A percentile compares a stretch with the other conserved stretches of the same genome.
These are phyloP conservation scores for Secale cereale DNA, from an alignment of 176 grass and related monocot species.

Conservation along the genomic window DNA sequence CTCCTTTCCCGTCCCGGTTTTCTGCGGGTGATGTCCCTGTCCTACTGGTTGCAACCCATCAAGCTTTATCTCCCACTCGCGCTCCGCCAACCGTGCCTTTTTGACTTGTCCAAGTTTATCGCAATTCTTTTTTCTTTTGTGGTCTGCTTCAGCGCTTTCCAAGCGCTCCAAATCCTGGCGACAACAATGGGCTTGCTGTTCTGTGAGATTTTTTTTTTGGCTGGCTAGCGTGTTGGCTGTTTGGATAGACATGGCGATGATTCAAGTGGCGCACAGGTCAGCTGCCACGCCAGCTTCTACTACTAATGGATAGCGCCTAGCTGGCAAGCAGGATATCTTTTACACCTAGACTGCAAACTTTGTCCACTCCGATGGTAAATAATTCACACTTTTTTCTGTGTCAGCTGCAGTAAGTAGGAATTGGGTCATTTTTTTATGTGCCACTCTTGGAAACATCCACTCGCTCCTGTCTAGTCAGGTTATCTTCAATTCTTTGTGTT, in stretches of 20 bases:
- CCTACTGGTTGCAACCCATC: constrained; percentile 30
- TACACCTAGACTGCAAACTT: neutral
- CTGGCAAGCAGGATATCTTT: neutral
- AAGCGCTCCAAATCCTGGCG: constrained; percentile 36
- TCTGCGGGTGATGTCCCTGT: constrained; percentile 31
- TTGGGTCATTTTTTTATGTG: neutral
- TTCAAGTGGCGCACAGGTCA: constrained; percentile 18
- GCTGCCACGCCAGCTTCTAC: constrained; percentile 5
- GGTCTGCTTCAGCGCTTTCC: constrained; percentile 17
- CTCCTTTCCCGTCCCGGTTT: neutral
- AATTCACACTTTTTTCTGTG: neutral
- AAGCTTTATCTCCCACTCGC: constrained; percentile 38
- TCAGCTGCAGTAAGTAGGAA: neutral
- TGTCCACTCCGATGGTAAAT: neutral
- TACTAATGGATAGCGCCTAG: neutral
- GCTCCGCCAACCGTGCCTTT: constrained; percentile 24
- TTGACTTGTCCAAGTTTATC: constrained; percentile 49
- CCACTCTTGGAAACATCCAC: neutral
- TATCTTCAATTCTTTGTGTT: neutral
- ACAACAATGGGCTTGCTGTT: constrained; percentile 33
- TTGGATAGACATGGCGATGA: constrained; percentile 21
- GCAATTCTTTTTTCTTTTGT: constrained; percentile 11
- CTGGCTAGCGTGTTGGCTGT: neutral
- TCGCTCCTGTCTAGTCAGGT: neutral
- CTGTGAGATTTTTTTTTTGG: neutral